Conservation (phyloP, 495 filamentous ascomycete species). For the Sordaria brevicollis region DNA sequence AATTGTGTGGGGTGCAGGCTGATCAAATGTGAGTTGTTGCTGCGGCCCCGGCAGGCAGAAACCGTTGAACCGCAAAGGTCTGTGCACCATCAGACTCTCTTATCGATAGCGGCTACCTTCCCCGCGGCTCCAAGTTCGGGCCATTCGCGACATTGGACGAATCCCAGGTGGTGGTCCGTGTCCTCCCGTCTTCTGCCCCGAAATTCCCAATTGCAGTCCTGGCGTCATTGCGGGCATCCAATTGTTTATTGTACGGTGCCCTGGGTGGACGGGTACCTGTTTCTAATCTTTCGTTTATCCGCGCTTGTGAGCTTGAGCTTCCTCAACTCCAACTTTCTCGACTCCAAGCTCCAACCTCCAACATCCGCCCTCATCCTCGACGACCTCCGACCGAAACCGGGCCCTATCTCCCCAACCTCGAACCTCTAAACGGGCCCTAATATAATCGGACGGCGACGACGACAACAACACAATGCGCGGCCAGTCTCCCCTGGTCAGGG, state of each 20-base stretch:
- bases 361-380: background rate
- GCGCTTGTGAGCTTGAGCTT: background rate
- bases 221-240: background rate
- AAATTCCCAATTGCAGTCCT: background rate
- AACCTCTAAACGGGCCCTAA: background rate
- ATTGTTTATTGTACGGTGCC: background rate
- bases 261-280: no score
- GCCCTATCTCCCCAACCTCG: background rate
- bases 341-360: background rate
- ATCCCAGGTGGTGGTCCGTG: background rate
- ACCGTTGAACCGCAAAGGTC: background rate
- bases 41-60: background rate
- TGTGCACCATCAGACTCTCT: background rate
- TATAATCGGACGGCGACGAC: background rate
- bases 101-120: background rate
- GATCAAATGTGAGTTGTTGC: background rate
- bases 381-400: background rate
- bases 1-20: background rate
- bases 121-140: background rate
- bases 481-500: slow-evolving; percentile 14
- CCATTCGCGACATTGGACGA: background rate
- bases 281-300: background rate
- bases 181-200: background rate
- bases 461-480: slow-evolving; percentile 24
- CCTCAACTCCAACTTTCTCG: background rate